Evolutionary conservation across 495 filamentous ascomycete genomes (phyloP), one percentile per base, ranked within the genome.

Genomic region (Hyaloscypha finlandica): DNA sequence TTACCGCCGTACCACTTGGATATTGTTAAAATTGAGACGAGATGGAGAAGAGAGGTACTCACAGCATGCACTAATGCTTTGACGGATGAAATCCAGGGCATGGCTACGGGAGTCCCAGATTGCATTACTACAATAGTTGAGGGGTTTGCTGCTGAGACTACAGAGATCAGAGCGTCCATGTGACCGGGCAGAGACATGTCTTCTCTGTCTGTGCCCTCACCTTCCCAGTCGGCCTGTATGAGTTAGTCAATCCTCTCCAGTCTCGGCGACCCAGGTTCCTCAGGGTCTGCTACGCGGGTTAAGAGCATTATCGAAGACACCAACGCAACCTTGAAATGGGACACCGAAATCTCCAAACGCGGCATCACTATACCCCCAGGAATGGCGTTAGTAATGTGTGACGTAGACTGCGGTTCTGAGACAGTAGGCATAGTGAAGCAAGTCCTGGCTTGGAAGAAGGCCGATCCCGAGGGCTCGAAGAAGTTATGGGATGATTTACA

Each of bases 371-470:
- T 94, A 8, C 91, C 91, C 0, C 81, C 81, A 1, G 87, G 87
- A 0, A 79, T 92, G 66, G 82, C 87, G 57, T 79, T 99, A 67
- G 87, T 96, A 6, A 92, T 99, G 87, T 96, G 93, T 67, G 95
- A 99, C 74, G 95, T 99, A n/a, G 90, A 96, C 75, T 97, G 95
- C 72, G 95, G 95, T 54, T 92, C 88, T 19, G 83, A 94, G 74
- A 97, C 94, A 12, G 93, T 94, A 0, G 88, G 92, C 8, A 97
- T 99, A 94, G 95, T 97, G 30, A 96, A 92, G 81, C 85, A 90
- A 74, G 90, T 99, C 19, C 81, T 97, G 5, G 83, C 83, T 54
- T 99, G 95, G 95, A 83, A 90, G 67, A 88, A 88, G 52, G 77
- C 84, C 51, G 88, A 94, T 37, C 79, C 80, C 14, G 78, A 82